These are phyloP conservation scores for Powellomyces hirtus DNA, from an alignment of 192 early-diverging fungal genomes.

Conservation along the genomic window DNA sequence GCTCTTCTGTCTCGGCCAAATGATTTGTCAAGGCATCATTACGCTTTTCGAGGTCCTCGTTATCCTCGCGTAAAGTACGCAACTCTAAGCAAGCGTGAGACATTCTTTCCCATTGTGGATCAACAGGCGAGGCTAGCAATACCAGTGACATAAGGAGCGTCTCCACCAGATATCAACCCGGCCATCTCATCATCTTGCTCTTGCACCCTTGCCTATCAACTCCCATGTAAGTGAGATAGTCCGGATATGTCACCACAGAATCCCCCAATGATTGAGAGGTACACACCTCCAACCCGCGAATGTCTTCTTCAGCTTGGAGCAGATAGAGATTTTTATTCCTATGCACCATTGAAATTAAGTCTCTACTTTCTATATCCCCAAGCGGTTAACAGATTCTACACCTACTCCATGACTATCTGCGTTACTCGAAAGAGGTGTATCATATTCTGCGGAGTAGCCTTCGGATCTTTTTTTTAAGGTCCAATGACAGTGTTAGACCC, in stretches of 20 bases:
- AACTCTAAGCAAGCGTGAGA: conserved; percentile 24
- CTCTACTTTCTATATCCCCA: not conserved
- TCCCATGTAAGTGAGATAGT: not conserved
- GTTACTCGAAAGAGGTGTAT: conserved; percentile 43
- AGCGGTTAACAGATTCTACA: not conserved
- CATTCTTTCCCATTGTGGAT: not conserved
- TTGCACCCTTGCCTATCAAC: conserved; percentile 2
- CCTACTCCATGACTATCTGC: conserved; percentile 50
- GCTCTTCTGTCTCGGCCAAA: conserved; percentile 38
- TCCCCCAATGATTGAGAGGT: not conserved
- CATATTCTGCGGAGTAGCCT: conserved; percentile 37
- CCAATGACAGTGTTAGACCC: not conserved
- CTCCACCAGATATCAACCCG: conserved; percentile 8
- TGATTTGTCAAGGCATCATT: conserved; percentile 36
- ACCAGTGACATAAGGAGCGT: conserved; percentile 25
- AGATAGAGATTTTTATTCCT: conserved; percentile 50
- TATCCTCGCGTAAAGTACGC: conserved; percentile 36
- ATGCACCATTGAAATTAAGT: not conserved
- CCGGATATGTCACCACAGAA: not conserved
- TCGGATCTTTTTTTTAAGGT: conserved; percentile 22
- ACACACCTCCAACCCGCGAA: conserved; percentile 35
- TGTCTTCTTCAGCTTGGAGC: conserved; percentile 35
- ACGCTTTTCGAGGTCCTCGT: conserved; percentile 42
- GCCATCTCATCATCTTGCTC: conserved; percentile 34
- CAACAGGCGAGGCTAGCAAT: not conserved